phyloP scores from a whole-genome alignment of 2,329 filamentous ascomycete genomes.

The Penicillium sp. region DNA sequence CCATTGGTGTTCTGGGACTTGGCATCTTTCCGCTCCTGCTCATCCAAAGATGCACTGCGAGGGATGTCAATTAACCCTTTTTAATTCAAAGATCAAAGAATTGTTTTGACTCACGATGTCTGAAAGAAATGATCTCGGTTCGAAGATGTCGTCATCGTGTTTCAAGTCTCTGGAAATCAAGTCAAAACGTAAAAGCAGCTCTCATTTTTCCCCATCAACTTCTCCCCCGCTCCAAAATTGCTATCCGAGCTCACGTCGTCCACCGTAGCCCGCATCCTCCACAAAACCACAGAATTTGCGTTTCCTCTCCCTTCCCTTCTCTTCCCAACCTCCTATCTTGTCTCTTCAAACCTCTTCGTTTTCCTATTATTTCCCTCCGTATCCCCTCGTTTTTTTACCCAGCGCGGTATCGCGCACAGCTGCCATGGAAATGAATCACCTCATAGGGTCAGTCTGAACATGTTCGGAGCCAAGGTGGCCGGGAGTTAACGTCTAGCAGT shows the following conservation, averaged over 20 bases:
- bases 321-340: constrained; percentile 19
- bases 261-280: constrained; percentile 36
- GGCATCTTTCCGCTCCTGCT: constrained; percentile 63
- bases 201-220: constrained; percentile 14
- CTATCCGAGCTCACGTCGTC: constrained; percentile 32
- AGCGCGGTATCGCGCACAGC: constrained; percentile 34
- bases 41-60: constrained; percentile 49
- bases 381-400: constrained; percentile 16
- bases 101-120: constrained; percentile 65
- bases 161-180: neutral
- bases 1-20: constrained; percentile 82
- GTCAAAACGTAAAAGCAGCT: constrained; percentile 4
- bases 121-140: constrained; percentile 87
- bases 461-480: constrained; percentile 35
- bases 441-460: constrained; percentile 47
- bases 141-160: constrained; percentile 63
- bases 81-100: constrained; percentile 2
- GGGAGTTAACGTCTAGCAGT: constrained; percentile 53
- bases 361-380: constrained; percentile 23
- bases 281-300: constrained; percentile 34
- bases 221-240: constrained; percentile 26
- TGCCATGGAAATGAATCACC: constrained; percentile 52
- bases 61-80: constrained; percentile 17
- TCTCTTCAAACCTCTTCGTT: constrained; percentile 18
- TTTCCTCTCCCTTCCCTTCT: constrained; percentile 26